A percentile compares a stretch with the other conserved stretches of the same genome.
Evolutionary conservation across 2,329 filamentous ascomycete genomes (phyloP).

Genomic region (Cladosporium sp.): DNA sequence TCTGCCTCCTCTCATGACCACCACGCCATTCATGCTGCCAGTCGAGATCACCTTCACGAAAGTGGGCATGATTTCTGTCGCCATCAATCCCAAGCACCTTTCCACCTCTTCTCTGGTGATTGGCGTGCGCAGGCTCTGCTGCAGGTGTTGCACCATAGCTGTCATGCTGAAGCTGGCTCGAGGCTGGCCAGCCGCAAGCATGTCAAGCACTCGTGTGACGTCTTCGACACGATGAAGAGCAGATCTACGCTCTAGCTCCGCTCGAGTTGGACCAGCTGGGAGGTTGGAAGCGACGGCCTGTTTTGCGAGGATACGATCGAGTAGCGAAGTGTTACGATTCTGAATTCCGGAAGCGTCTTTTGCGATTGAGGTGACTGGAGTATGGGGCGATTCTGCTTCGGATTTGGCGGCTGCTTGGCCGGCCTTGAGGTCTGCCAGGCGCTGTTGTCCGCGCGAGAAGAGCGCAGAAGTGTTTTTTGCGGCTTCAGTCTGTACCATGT

Average conservation of each 20-base stretch:
- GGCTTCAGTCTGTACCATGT: slow-evolving; percentile 51
- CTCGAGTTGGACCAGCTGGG: slow-evolving; percentile 37
- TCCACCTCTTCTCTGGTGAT: slow-evolving; percentile 43
- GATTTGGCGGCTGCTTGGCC: slow-evolving; percentile 33
- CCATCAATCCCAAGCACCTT: slow-evolving; percentile 41
- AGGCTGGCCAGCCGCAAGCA: slow-evolving; percentile 35
- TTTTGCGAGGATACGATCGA: slow-evolving; percentile 50
- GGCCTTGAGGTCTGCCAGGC: slow-evolving; percentile 65
- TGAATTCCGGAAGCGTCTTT: slow-evolving; percentile 36
- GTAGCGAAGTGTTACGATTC: slow-evolving; percentile 41
- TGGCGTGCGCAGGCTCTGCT: slow-evolving; percentile 43
- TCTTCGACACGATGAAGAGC: slow-evolving; percentile 47
- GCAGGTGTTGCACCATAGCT: slow-evolving; percentile 40
- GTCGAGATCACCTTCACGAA: slow-evolving; percentile 39
- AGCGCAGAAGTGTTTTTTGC: slow-evolving; percentile 51
- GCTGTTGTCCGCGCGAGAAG: slow-evolving; percentile 62
- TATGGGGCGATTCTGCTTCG: slow-evolving; percentile 15
- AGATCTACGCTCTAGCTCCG: slow-evolving; percentile 41
- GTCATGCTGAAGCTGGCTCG: slow-evolving; percentile 44
- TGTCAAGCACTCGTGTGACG: slow-evolving; percentile 39
- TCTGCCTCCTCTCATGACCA: slow-evolving; percentile 33
- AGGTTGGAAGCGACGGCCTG: slow-evolving; percentile 37
- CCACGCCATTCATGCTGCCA: slow-evolving; percentile 40
- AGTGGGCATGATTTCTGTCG: slow-evolving; percentile 39
- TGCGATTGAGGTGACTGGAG: neutral